A percentile compares a stretch with the other conserved stretches of the same genome.
Evolutionary conservation across 345 rosid genomes (phyloP).

Genomic region (Moricandia moricandioides): DNA sequence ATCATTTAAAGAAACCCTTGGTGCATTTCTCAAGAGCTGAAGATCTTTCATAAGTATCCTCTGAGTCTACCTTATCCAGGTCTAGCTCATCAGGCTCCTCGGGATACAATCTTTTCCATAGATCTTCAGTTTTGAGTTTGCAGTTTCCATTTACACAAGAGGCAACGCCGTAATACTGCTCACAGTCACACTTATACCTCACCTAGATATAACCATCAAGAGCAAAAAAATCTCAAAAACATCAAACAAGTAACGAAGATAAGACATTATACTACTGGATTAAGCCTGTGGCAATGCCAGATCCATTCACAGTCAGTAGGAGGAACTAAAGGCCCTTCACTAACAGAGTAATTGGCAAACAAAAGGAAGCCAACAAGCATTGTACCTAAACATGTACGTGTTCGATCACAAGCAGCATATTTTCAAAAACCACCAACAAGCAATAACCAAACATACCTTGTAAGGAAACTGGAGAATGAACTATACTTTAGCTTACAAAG

Average conservation of each 20-base stretch:
- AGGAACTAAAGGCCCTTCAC: constrained; percentile 63
- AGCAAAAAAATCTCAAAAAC: not conserved
- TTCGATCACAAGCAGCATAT: too few relatives aligned
- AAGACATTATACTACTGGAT: constrained; percentile 53
- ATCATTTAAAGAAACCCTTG: too few relatives aligned
- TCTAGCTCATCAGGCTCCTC: constrained; percentile 69
- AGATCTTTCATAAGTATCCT: too few relatives aligned
- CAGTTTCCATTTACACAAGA: constrained; percentile 58
- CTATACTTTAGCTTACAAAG: not conserved
- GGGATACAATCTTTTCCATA: constrained; percentile 66
- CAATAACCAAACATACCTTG: too few relatives aligned
- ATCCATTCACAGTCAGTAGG: constrained; percentile 98
- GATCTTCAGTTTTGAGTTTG: constrained; percentile 48
- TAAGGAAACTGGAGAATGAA: too few relatives aligned
- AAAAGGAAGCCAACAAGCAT: constrained; percentile 91
- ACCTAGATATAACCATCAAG: constrained; percentile 42
- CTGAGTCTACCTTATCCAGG: constrained; percentile 43
- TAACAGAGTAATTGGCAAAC: constrained; percentile 60
- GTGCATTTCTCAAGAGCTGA: too few relatives aligned
- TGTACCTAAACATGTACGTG: constrained; percentile 38
- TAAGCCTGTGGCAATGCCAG: constrained; percentile 98
- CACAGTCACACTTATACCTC: constrained; percentile 52
- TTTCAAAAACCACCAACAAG: too few relatives aligned
- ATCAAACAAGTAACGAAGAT: not conserved
- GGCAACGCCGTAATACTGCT: constrained; percentile 35